Base-by-base conservation (phyloP, 2,329 filamentous ascomycete genomes). In the Phialophora expanda region DNA sequence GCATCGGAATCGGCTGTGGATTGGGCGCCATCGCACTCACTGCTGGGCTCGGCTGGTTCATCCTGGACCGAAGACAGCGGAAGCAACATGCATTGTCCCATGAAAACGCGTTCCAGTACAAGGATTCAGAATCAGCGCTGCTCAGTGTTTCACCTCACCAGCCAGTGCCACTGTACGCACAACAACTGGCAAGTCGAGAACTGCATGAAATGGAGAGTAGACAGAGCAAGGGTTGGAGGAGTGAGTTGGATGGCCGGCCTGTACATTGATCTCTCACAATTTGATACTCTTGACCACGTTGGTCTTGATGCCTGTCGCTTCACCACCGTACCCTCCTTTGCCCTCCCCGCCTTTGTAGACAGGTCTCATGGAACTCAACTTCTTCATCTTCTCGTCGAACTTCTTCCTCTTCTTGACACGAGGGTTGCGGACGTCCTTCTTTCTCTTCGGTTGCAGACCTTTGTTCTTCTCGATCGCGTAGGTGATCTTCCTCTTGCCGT, bases 391-490 rank as follows among this genome's bases (percentile, higher is more conserved):
- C 78, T 93, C 90, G 76, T 96, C 93, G 78, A 88, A 99, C 87
- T 92, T 93, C 87, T 92, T 92, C 80, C 92, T 88, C 90, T 97
- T 98, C 90, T 98, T 99, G 71, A 98, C 94, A 77, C 95, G 85
- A 41, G 95, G 93, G 81, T 99, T 99, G 69, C 94, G 85, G 65
- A 93, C 90, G 73, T 96, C 93, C 87, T 99, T 98, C 85, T 90
- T 96, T 70, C 94, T 85, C 79, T 90, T 90, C 55, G 93, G 92
- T 66, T 92, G 89, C 69, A 99, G 82, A 34, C 95, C 95, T 85
- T 97, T 97, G 81, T 99, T 99, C 87, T 98, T 97, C 81, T 93
- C 87, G 75, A 99, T 99, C 72, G 89, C 87, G 80, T 97, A 98
- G 20, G 88, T 91, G 77, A 99, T 96, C 78, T 92, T 92, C 66